Base-by-base conservation (phyloP, 352 stramenopile species). In the Globisporangium sylvaticum region DNA sequence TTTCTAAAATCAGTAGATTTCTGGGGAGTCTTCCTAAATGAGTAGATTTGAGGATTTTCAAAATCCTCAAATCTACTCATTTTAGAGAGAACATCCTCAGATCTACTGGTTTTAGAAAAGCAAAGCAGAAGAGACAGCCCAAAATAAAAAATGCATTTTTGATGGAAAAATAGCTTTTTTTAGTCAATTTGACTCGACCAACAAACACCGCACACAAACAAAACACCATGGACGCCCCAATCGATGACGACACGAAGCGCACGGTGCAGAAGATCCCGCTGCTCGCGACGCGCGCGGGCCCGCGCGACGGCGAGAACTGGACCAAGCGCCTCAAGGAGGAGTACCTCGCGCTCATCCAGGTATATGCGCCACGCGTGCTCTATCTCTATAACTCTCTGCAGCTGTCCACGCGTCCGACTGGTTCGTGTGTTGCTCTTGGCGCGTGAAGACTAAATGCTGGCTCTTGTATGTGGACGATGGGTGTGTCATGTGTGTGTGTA, bases 261-360 rank as follows among this genome's bases (percentile, higher is more conserved):
- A 89, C 84, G 29, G 84, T 93, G 72, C 85, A 93, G 79, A 84
- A 92, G 75, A 89, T 95, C 60, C 87, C 87, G 71, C 76, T 96
- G 68, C 77, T 96, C n/a, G 74, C 69, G 44, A 91, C 81, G 24
- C 79, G 86, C n/a, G 89, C 89, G 0, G 88, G 89, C 0, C 89
- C 89, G 2, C 83, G 88, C 24, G 88, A 96, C 54, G 86, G 83
- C 2, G 85, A 93, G 15, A 66, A 78, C 25, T 96, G 89, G 89
- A 93, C 84, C 3, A 81, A 82, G 72, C 83, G 89, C 18, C 72
- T 96, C 18, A 96, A 96, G 68, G 89, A 96, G 73, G 89, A 96
- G 72, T 95, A 93, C 58, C 70, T 92, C 57, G 80, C 85, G 59
- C 82, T 96, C 25, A 96, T 96, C 62, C 83, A 87, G 76, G 80